Evolutionary conservation across 805 yeast genomes (phyloP).

Genomic region (Monosporozyma aquatica): DNA sequence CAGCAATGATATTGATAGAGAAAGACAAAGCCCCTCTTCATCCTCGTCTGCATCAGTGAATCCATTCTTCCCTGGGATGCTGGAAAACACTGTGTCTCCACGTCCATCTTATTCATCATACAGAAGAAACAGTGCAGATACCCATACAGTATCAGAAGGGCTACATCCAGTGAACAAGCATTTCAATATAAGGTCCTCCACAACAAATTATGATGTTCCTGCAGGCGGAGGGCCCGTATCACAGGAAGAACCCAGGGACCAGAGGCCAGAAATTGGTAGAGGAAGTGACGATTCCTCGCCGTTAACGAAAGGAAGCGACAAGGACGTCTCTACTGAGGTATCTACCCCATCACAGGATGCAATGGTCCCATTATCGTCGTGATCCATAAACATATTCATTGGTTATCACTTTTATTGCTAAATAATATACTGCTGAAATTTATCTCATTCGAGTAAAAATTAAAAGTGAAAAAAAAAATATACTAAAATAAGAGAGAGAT

Average conservation of each 20-base stretch:
- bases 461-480: too few species aligned
- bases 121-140: slow-evolving; percentile 11
- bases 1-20: too few species aligned
- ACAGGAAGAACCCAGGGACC: neutral
- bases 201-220: neutral
- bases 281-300: neutral
- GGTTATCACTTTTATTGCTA: too few species aligned
- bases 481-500: too few species aligned
- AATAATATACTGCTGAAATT: too few species aligned
- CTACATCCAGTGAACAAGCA: neutral
- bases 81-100: neutral
- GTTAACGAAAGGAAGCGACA: neutral
- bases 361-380: neutral
- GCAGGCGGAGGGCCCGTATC: neutral
- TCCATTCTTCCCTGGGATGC: slow-evolving; percentile 1
- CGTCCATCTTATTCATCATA: neutral
- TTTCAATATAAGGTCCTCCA: neutral
- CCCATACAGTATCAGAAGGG: neutral
- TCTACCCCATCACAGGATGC: neutral
- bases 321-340: neutral
- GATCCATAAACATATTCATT: neutral
- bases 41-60: neutral
- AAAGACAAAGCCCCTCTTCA: neutral
- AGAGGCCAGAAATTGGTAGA: neutral
- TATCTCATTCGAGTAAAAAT: too few species aligned